These are phyloP conservation scores for Flaveria ramosissima DNA, from an alignment of 129 eudicot species.

Conservation along the genomic window DNA sequence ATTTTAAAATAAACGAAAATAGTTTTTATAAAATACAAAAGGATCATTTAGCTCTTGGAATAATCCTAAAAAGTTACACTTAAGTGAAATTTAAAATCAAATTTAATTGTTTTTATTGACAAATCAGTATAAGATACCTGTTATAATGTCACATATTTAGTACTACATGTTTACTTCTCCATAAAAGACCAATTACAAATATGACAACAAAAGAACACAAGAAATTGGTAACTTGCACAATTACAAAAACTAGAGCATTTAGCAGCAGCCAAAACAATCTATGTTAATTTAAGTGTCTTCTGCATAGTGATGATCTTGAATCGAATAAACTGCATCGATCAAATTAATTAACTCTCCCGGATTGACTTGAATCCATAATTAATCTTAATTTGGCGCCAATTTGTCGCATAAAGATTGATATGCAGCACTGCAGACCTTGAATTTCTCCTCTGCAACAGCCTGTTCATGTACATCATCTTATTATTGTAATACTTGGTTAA, in stretches of 20 bases:
- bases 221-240: constrained; percentile 20
- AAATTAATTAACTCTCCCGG: neutral
- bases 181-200: neutral
- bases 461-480: constrained; percentile 34
- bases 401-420: constrained; percentile 76
- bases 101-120: neutral
- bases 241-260: constrained; percentile 19
- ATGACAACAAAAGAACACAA: neutral
- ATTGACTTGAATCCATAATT: constrained; percentile 3
- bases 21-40: neutral
- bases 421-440: constrained; percentile 81
- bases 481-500: neutral
- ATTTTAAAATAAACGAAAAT: neutral
- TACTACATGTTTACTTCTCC: neutral
- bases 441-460: constrained; percentile 77
- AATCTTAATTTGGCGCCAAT: constrained; percentile 39
- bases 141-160: neutral
- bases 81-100: neutral
- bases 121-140: neutral
- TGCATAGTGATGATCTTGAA: constrained; percentile 6
- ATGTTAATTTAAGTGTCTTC: constrained; percentile 1
- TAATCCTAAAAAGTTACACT: neutral
- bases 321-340: neutral
- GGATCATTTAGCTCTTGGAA: neutral
- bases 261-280: constrained; percentile 8